Percentiles rank a stretch among this genome's conserved stretches.
phyloP scores from a whole-genome alignment of 2,329 filamentous ascomycete species.

The Paraphoma sp. region DNA sequence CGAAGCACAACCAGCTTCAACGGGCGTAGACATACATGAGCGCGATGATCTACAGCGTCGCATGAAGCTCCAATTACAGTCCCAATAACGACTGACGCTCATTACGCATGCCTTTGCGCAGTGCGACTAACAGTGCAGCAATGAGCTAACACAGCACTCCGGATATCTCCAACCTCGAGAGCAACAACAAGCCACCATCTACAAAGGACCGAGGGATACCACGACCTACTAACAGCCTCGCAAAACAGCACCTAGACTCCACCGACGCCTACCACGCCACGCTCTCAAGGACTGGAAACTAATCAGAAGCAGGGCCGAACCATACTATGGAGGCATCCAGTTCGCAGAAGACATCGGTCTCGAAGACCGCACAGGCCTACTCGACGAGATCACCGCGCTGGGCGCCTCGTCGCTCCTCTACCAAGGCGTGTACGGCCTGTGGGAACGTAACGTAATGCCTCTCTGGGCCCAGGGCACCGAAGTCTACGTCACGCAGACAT shows the following conservation, averaged over 20 bases:
- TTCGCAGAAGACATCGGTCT: no score
- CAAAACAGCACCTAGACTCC: not conserved
- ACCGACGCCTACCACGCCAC: not conserved
- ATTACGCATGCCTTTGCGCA: no score
- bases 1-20: no score
- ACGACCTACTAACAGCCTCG: not conserved
- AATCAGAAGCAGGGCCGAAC: no score
- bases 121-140: no score
- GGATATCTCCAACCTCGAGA: not conserved
- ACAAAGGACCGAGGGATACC: not conserved
- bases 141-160: not conserved
- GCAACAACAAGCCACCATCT: not conserved
- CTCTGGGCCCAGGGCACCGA: slow-evolving; percentile 1
- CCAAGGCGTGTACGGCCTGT: not conserved
- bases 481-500: slow-evolving; percentile 5
- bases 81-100: no score
- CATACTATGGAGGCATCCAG: no score
- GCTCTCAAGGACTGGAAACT: not conserved
- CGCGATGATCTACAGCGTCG: no score
- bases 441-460: not conserved
- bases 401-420: not conserved
- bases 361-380: no score
- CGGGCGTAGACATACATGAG: no score
- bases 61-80: no score
- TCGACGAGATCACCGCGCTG: not conserved